Percentiles rank a stretch among this genome's conserved stretches.
These are phyloP conservation scores for Leishmania major DNA, from an alignment of 208 protist genomes.

Conservation along the genomic window DNA sequence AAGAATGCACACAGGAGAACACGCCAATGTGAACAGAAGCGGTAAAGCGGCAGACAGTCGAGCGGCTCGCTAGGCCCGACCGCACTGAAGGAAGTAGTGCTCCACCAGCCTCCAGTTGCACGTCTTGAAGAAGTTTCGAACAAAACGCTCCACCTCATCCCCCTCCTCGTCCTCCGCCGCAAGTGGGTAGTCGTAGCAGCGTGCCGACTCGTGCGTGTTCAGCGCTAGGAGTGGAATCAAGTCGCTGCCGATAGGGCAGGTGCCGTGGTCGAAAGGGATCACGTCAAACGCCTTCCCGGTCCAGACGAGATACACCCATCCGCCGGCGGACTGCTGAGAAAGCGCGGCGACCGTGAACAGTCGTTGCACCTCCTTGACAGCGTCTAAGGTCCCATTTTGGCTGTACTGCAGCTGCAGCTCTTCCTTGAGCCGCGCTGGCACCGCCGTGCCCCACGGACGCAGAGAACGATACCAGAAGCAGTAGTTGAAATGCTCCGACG, in stretches of 20 bases:
- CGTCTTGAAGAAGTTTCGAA: conserved; percentile 87
- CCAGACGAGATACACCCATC: conserved; percentile 90
- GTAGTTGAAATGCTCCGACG: conserved; percentile 91
- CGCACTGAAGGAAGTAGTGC: conserved; percentile 55
- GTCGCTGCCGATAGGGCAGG: conserved; percentile 76
- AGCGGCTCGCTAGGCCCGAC: conserved; percentile 6
- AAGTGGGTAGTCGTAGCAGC: conserved; percentile 60
- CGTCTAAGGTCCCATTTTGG: conserved; percentile 57
- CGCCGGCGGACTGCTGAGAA: conserved; percentile 61
- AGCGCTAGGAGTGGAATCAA: conserved; percentile 77
- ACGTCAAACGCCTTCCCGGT: conserved; percentile 83
- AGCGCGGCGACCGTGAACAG: conserved; percentile 54
- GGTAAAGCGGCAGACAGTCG: neutral
- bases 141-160: conserved; percentile 57
- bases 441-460: conserved; percentile 75
- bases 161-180: conserved; percentile 11
- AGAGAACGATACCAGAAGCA: conserved; percentile 91
- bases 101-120: conserved; percentile 84
- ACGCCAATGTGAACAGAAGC: neutral
- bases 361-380: conserved; percentile 63
- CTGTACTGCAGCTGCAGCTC: conserved; percentile 80
- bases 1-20: neutral
- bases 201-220: conserved; percentile 74
- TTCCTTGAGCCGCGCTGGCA: conserved; percentile 68
- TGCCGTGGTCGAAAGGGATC: conserved; percentile 73